Conservation (phyloP, 2,329 filamentous ascomycete species). For the Tolypocladium inflatum region DNA sequence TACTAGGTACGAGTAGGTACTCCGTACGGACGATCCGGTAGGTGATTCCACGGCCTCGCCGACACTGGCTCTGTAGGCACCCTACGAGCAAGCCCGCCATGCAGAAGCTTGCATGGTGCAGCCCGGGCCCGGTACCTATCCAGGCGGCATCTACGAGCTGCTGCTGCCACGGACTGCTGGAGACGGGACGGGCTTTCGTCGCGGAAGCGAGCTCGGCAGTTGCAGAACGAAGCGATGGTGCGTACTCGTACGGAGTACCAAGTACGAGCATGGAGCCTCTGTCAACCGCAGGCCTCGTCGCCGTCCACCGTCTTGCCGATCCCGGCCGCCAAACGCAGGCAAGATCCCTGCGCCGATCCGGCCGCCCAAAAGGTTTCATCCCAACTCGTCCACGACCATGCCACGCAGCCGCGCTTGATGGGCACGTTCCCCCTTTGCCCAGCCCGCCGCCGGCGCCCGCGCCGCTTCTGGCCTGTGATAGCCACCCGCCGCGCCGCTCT, state of each 20-base stretch:
- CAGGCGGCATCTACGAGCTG: background rate
- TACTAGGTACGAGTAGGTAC: background rate
- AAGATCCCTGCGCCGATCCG: conserved; percentile 8
- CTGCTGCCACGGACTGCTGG: background rate
- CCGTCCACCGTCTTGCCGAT: background rate
- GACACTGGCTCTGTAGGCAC: background rate
- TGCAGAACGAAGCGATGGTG: background rate
- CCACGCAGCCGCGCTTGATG: background rate
- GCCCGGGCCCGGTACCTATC: too few species aligned
- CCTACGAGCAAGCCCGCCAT: too few species aligned
- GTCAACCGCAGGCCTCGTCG: too few species aligned
- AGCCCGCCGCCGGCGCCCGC: background rate
- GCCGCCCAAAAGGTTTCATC: conserved; percentile 5
- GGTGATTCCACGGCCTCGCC: too few species aligned
- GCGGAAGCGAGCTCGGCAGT: background rate
- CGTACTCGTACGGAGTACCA: too few species aligned
- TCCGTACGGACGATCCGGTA: too few species aligned
- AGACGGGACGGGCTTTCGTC: too few species aligned
- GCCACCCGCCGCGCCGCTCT: background rate
- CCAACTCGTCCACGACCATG: conserved; percentile 1
- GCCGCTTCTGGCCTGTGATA: background rate
- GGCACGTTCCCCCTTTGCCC: conserved; percentile 1
- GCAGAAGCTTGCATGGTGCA: background rate
- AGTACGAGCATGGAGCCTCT: too few species aligned
- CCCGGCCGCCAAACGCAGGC: background rate